Evolutionary conservation across 805 yeast species (phyloP).

Genomic region (Candida boleticola): DNA sequence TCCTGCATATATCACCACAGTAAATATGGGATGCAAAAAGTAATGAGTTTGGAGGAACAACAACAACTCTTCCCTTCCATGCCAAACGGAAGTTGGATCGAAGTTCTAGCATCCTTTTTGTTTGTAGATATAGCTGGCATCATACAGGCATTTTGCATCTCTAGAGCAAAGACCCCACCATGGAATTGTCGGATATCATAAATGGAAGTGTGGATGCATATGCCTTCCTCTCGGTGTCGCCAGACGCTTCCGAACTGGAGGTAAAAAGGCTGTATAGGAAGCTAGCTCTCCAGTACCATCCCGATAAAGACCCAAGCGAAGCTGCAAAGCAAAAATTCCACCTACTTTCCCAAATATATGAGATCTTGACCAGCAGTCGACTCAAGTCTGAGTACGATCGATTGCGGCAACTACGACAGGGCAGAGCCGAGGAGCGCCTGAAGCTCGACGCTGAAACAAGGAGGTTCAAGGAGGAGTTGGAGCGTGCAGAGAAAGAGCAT

Average conservation of each 20-base stretch:
- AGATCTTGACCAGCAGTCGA: conserved; percentile 25
- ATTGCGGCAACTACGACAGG: conserved; percentile 15
- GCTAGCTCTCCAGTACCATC: conserved; percentile 37
- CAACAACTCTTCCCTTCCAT: too few species aligned
- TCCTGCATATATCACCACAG: too few species aligned
- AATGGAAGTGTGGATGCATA: conserved; percentile 29
- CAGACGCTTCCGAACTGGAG: conserved; percentile 19
- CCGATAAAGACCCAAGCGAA: conserved; percentile 35
- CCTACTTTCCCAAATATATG: conserved; percentile 26
- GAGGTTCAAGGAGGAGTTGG: conserved; percentile 28
- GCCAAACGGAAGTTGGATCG: too few species aligned
- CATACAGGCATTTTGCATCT: too few species aligned
- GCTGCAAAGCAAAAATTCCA: conserved; percentile 27
- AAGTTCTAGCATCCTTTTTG: too few species aligned
- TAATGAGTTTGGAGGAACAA: too few species aligned
- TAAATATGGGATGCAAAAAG: too few species aligned
- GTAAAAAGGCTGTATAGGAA: conserved; percentile 31
- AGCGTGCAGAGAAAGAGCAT: conserved; percentile 20
- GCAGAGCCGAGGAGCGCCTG: conserved; percentile 11
- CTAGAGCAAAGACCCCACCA: too few species aligned
- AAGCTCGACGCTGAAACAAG: conserved; percentile 20
- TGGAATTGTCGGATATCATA: conserved; percentile 8
- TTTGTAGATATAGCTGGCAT: too few species aligned
- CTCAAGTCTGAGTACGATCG: conserved; percentile 30
- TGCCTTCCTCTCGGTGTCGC: conserved; percentile 20